A percentile compares a stretch with the other conserved stretches of the same genome.
These are phyloP conservation scores for Penicillium egyptiacum DNA, from an alignment of 495 filamentous ascomycete species.

Conservation along the genomic window DNA sequence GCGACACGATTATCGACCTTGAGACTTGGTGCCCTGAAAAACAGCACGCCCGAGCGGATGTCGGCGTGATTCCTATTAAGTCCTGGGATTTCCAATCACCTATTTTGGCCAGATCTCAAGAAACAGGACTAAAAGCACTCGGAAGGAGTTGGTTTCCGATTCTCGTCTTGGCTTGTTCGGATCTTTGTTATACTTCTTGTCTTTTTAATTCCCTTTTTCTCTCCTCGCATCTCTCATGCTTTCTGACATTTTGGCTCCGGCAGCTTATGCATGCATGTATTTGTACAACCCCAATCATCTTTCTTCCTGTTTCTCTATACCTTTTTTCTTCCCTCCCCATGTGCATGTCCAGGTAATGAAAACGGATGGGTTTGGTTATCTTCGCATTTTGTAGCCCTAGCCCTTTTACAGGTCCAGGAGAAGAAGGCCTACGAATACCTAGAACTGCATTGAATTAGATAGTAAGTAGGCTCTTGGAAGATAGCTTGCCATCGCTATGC, in stretches of 20 bases:
- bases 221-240: slow-evolving; percentile 29
- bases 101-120: background rate
- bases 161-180: slow-evolving; percentile 4
- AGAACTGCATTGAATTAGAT: background rate
- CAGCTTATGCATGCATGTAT: slow-evolving; percentile 49
- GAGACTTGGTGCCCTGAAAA: slow-evolving; percentile 1
- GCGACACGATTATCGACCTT: slow-evolving; percentile 9
- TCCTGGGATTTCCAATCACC: slow-evolving; percentile 1
- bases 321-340: slow-evolving; percentile 26
- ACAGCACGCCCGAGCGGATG: background rate
- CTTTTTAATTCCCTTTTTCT: slow-evolving; percentile 21
- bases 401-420: background rate
- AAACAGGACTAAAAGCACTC: background rate
- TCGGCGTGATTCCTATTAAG: background rate
- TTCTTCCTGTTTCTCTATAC: slow-evolving; percentile 24
- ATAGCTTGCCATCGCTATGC: too few relatives aligned
- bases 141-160: background rate
- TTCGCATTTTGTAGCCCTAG: slow-evolving; percentile 1
- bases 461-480: background rate
- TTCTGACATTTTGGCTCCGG: slow-evolving; percentile 35
- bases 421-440: background rate
- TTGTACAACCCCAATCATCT: slow-evolving; percentile 43
- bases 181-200: slow-evolving; percentile 14
- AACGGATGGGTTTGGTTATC: slow-evolving; percentile 19
- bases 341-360: slow-evolving; percentile 38